Conservation (phyloP, 192 early-diverging fungal species). For the Chytriomyces confervae region DNA sequence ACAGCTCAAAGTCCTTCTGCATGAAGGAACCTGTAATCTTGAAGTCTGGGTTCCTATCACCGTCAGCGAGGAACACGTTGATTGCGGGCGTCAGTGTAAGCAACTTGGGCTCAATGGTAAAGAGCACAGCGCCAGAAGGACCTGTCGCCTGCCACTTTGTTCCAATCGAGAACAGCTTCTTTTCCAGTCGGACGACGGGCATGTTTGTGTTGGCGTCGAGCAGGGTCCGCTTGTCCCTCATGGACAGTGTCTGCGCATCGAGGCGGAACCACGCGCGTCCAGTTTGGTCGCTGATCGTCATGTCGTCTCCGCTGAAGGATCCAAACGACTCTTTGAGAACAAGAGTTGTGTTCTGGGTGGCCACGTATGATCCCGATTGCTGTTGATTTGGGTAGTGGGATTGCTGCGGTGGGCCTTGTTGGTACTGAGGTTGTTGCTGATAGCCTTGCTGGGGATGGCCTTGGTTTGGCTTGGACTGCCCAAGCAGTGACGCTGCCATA, state of each 20-base stretch:
- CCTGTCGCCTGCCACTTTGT: slow-evolving; percentile 13
- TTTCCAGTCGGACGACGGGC: slow-evolving; percentile 7
- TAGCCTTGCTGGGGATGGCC: background rate
- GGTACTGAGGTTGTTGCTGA: background rate
- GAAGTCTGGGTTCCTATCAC: slow-evolving; percentile 28
- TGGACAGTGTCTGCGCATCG: slow-evolving; percentile 21
- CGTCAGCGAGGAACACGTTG: slow-evolving; percentile 16
- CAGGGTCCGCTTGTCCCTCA: slow-evolving; percentile 21
- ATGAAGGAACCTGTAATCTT: slow-evolving; percentile 15
- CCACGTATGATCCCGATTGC: background rate
- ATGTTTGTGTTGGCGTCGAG: slow-evolving; percentile 19
- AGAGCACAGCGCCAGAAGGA: slow-evolving; percentile 14
- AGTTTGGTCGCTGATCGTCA: slow-evolving; percentile 14
- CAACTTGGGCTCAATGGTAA: slow-evolving; percentile 23
- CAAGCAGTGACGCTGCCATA: background rate
- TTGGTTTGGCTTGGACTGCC: background rate
- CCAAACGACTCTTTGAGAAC: slow-evolving; percentile 12
- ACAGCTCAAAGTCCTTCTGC: slow-evolving; percentile 9
- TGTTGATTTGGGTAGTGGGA: background rate
- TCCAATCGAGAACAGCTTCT: background rate
- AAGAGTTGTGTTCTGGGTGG: slow-evolving; percentile 13
- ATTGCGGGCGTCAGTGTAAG: slow-evolving; percentile 9
- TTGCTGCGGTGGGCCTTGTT: background rate
- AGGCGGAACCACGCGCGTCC: slow-evolving; percentile 14
- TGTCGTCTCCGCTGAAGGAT: slow-evolving; percentile 19